A percentile compares a stretch with the other conserved stretches of the same genome.
Conservation (phyloP, 2,329 filamentous ascomycete genomes). For the Chrysoporthe deuterocubensis region DNA sequence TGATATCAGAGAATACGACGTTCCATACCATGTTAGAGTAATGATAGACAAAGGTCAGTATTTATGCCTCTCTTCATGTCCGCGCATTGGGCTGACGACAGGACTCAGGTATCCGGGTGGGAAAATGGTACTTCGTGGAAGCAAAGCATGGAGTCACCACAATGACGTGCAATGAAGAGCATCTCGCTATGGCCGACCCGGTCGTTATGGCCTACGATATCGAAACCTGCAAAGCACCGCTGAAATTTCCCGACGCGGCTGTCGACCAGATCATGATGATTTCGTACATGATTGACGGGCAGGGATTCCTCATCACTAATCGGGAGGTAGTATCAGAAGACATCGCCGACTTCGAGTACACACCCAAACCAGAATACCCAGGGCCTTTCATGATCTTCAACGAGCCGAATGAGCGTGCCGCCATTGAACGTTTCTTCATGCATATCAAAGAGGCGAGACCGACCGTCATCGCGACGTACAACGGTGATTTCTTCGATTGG, state of each 20-base stretch:
- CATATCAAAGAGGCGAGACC: constrained; percentile 94
- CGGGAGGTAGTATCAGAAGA: constrained; percentile 97
- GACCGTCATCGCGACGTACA: constrained; percentile 99
- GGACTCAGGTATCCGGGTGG: constrained; percentile 81
- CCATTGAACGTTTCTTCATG: constrained; percentile 90
- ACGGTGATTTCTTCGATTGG: constrained; percentile 99
- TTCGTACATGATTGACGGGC: constrained; percentile 99
- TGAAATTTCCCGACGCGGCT: constrained; percentile 94
- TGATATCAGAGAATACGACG: constrained; percentile 98
- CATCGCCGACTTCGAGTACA: constrained; percentile 97
- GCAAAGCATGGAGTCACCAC: constrained; percentile 87
- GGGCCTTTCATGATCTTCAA: constrained; percentile 98
- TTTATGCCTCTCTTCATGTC: not conserved
- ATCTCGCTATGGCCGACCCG: constrained; percentile 87
- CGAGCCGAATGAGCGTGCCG: constrained; percentile 86
- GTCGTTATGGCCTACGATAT: constrained; percentile 99
- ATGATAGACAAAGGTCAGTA: constrained; percentile 74
- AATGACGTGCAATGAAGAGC: constrained; percentile 84
- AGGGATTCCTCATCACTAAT: constrained; percentile 97
- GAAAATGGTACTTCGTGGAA: constrained; percentile 96
- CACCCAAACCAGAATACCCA: constrained; percentile 92
- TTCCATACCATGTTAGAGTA: constrained; percentile 98
- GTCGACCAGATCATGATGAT: constrained; percentile 99
- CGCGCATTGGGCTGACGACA: constrained; percentile 32
- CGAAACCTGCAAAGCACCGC: constrained; percentile 90